Percentiles rank a stretch among this genome's conserved stretches.
Evolutionary conservation across 2,329 filamentous ascomycete genomes (phyloP).

Genomic region (Nigrospora osmanthi): DNA sequence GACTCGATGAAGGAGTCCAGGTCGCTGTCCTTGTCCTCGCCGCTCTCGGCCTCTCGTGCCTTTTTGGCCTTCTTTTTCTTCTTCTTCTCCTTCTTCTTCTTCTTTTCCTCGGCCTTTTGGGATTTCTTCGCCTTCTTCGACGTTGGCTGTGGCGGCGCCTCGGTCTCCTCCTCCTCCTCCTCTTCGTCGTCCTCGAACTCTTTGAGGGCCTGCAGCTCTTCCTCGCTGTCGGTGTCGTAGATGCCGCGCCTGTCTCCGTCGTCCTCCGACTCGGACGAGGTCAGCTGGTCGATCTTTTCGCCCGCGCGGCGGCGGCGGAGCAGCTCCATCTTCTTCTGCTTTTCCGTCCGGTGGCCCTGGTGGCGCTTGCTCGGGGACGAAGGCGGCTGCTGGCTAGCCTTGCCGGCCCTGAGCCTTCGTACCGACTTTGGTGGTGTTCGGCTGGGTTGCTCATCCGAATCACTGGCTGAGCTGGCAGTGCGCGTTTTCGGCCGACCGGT

Average conservation of each 20-base stretch:
- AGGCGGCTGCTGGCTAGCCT: background rate
- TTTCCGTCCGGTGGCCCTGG: constrained; percentile 24
- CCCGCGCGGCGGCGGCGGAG: constrained; percentile 28
- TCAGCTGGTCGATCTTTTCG: constrained; percentile 27
- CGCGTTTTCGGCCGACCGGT: constrained; percentile 6
- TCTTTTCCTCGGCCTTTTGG: constrained; percentile 2
- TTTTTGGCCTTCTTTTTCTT: constrained; percentile 4
- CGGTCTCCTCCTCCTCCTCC: constrained; percentile 21
- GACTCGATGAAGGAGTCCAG: constrained; percentile 58
- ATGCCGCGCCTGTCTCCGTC: constrained; percentile 37
- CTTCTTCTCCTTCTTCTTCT: constrained; percentile 2
- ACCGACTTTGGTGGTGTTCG: background rate
- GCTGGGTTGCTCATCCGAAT: constrained; percentile 4
- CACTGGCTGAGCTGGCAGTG: constrained; percentile 1
- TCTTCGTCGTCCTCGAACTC: constrained; percentile 24
- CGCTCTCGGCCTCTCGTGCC: constrained; percentile 8
- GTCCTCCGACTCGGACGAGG: constrained; percentile 32
- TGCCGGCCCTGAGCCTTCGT: constrained; percentile 1
- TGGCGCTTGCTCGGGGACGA: constrained; percentile 12
- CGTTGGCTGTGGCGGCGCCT: constrained; percentile 16
- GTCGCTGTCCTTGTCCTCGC: constrained; percentile 21
- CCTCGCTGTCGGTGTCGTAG: constrained; percentile 23
- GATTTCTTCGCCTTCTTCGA: background rate
- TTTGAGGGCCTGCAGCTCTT: constrained; percentile 20
- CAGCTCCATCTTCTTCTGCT: constrained; percentile 31